Evolutionary conservation across 2,329 filamentous ascomycete species (phyloP), one percentile per base, ranked within the genome.

Genomic region (Colletotrichum melonis): DNA sequence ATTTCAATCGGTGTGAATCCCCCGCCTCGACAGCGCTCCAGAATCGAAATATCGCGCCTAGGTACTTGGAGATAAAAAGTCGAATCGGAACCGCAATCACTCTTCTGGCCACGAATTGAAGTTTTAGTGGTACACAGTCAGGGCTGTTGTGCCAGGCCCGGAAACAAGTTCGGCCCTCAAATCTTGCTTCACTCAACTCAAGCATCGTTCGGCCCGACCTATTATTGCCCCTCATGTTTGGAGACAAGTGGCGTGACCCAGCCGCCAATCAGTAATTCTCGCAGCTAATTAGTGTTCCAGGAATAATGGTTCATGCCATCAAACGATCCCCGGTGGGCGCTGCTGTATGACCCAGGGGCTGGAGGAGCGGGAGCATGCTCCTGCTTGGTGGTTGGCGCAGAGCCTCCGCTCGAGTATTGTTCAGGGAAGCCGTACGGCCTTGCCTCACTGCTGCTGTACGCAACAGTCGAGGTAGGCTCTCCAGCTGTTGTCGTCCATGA

Each of bases 221-320:
- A 73, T 73, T 70, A 70, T 52, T n/a, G 49, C 56, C 65, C 8
- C 28, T 52, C 24, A 14, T 19, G 30, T 8, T 71, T 58, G 55
- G 46, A 28, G 30, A 57, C 49, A 9, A 22, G 26, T 70, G 67
- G 71, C 55, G 67, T 66, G 42, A 60, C 55, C 38, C 26, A 35
- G 66, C 59, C 46, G 59, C 60, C 71, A 70, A 42, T 4, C 49
- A 49, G 16, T 52, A 52, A 62, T 60, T 12, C 60, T 49, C 56
- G 62, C 35, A 49, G 60, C 52, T 74, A 88, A 69, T 86, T 88
- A 64, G 85, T 82, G 75, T 86, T 89, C 89, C 89, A 91, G 38
- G 88, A 89, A 78, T 91, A 91, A 78, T 90, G 87, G 78, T 85
- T 87, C 80, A 89, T 83, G 62, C 82, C 82, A 67, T 86, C 85